phyloP scores from a whole-genome alignment of 495 filamentous ascomycete genomes.

The Hyaloscypha hepaticicola region DNA sequence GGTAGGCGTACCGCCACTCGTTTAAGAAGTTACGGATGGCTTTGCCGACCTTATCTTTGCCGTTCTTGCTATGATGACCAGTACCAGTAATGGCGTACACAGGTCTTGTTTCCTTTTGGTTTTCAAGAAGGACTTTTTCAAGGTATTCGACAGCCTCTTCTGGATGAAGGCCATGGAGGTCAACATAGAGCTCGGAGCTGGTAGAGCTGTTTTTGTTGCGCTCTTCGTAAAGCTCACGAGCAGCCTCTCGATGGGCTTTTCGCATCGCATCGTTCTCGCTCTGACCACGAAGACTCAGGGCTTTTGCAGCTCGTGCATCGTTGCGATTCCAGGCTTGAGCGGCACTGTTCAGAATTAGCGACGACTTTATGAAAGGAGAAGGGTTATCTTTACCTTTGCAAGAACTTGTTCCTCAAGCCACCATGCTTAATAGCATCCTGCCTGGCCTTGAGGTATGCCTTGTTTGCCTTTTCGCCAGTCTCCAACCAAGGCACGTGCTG shows the following conservation, averaged over 20 bases:
- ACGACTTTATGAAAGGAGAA: not conserved
- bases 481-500: conserved; percentile 97
- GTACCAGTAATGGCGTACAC: conserved; percentile 97
- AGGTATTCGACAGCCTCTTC: conserved; percentile 97
- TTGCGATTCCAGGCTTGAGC: conserved; percentile 99
- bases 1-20: conserved; percentile 93
- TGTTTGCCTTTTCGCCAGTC: conserved; percentile 87
- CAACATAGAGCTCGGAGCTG: conserved; percentile 81
- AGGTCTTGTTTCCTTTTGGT: conserved; percentile 67
- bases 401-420: conserved; percentile 91
- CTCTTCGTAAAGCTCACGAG: conserved; percentile 87
- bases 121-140: conserved; percentile 79
- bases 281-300: conserved; percentile 88
- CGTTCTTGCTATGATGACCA: conserved; percentile 96
- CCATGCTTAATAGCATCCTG: conserved; percentile 96
- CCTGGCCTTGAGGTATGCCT: conserved; percentile 89
- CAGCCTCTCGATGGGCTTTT: conserved; percentile 94
- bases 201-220: conserved; percentile 71
- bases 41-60: conserved; percentile 98
- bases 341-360: conserved; percentile 57
- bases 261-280: conserved; percentile 97
- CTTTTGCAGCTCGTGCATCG: conserved; percentile 94
- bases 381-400: conserved; percentile 70
- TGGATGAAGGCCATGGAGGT: conserved; percentile 93
- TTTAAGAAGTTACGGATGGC: conserved; percentile 87